Evolutionary conservation across 345 rosid genomes (phyloP), one percentile per base, ranked within the genome.

Genomic region (Hibiscus syriacus): DNA sequence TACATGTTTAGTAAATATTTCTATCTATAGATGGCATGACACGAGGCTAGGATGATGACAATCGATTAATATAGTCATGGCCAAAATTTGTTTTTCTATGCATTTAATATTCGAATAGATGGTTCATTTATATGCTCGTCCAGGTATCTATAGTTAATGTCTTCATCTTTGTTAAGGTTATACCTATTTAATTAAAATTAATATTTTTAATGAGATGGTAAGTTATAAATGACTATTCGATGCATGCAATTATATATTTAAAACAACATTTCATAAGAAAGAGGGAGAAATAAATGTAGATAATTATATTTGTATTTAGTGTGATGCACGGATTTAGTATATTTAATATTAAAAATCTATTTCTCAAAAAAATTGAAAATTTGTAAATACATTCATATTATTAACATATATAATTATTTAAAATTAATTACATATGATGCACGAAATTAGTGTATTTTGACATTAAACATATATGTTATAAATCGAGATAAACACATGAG

Each of bases 41-140:
- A 19, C 16, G 55, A 30, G 16, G 52, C 20, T 5, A 48, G 27
- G 68, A 57, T 41, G 75, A 64, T 27, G 76, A 75, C 70, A 73
- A 71, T 16, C 66, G 1, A 34, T 34, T 59, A 34, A 70, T 49
- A 59, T 30, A 67, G 63, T 67, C 72, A 75, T 69, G 71, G 71
- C 71, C 26, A 56, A 61, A 36, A 76, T 41, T 38, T 38, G 23
- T 38, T 22, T 61, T 64, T 64, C 49, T 22, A 34, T 72, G 73
- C 74, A 68, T 39, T 76, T 60, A 73, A 73, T 78, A 72, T 55
- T 53, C 6, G 32, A 67, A 73, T 38, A 39, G 65, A 55, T 46
- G 27, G 52, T 66, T 73, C 57, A 13, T 72, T 70, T 66, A 39
- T 26, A 54, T 12, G 5, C 29, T 17, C 52, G 22, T 52, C 14